Evolutionary conservation across 495 filamentous ascomycete species (phyloP).

Genomic region (Letharia lupina): DNA sequence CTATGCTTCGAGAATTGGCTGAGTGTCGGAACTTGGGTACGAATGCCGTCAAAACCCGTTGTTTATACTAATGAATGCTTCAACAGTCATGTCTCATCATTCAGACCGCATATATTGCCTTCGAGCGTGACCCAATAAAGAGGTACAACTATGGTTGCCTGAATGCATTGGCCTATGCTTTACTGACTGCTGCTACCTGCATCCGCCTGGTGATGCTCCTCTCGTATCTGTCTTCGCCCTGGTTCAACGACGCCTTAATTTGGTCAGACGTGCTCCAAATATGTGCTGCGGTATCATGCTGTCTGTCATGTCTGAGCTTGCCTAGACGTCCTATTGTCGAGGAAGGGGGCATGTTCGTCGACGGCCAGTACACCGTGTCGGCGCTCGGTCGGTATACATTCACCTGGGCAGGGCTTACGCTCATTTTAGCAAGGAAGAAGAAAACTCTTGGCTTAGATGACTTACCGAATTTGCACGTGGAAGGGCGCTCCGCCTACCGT

Average conservation of each 20-base stretch:
- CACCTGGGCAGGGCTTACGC: conserved; percentile 48
- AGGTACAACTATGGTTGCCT: conserved; percentile 8
- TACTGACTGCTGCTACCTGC: conserved; percentile 26
- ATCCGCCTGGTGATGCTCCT: background rate
- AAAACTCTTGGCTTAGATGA: conserved; percentile 51
- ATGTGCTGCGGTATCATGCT: conserved; percentile 29
- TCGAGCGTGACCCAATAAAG: conserved; percentile 9
- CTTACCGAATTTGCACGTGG: conserved; percentile 47
- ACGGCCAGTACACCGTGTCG: conserved; percentile 53
- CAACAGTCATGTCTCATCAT: conserved; percentile 18
- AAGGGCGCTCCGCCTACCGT: conserved; percentile 39
- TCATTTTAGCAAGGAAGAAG: conserved; percentile 45
- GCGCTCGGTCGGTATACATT: conserved; percentile 56
- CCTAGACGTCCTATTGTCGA: conserved; percentile 62
- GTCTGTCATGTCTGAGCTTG: conserved; percentile 34
- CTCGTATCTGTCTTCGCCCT: conserved; percentile 6
- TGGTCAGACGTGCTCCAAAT: conserved; percentile 12
- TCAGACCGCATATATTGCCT: conserved; percentile 17
- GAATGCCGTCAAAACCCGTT: conserved; percentile 17
- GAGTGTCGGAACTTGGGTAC: conserved; percentile 39
- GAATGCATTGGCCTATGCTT: conserved; percentile 17
- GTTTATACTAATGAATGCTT: conserved; percentile 3
- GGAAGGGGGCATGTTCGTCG: conserved; percentile 49
- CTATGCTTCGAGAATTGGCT: conserved; percentile 37
- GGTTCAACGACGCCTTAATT: conserved; percentile 4